Evolutionary conservation across 23 red algal genomes (phyloP).

Genomic region (Gracilaria gracilis): DNA sequence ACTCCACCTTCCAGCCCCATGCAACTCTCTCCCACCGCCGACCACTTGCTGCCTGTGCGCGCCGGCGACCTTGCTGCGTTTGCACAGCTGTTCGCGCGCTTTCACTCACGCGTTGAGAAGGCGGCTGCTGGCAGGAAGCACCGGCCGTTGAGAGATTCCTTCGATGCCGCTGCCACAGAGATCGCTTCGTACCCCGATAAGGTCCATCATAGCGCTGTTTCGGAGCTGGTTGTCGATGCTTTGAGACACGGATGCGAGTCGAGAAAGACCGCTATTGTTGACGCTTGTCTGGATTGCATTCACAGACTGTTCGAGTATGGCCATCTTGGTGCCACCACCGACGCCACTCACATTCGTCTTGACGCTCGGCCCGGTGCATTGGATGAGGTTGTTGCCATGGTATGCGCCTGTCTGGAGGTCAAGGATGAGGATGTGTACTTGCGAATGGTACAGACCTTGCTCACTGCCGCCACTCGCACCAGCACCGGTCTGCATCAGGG

Average conservation of each 20-base stretch:
- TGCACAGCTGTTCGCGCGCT: conserved; percentile 66
- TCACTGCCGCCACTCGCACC: conserved; percentile 82
- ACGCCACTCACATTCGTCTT: conserved; percentile 45
- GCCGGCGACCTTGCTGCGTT: conserved; percentile 71
- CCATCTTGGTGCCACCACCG: conserved; percentile 56
- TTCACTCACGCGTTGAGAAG: conserved; percentile 64
- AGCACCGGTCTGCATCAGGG: conserved; percentile 80
- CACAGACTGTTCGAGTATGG: conserved; percentile 89
- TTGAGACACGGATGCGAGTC: conserved; percentile 57
- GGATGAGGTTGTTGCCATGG: conserved; percentile 82
- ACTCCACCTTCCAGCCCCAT: conserved; percentile 4
- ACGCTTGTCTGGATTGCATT: conserved; percentile 84
- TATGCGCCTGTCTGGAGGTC: conserved; percentile 87
- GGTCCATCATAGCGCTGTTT: conserved; percentile 28
- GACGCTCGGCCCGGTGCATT: conserved; percentile 46
- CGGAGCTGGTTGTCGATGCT: conserved; percentile 56
- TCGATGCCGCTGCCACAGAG: conserved; percentile 45
- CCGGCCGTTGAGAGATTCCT: conserved; percentile 65
- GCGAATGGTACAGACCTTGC: conserved; percentile 90
- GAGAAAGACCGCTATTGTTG: conserved; percentile 70
- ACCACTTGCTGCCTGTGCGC: conserved; percentile 20
- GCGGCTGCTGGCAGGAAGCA: conserved; percentile 67
- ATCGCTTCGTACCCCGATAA: conserved; percentile 37
- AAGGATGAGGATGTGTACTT: conserved; percentile 92
- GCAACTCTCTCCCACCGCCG: background rate